A percentile compares a stretch with the other conserved stretches of the same genome.
phyloP scores from a whole-genome alignment of 345 rosid genomes.

The Dipteronia dyeriana region DNA sequence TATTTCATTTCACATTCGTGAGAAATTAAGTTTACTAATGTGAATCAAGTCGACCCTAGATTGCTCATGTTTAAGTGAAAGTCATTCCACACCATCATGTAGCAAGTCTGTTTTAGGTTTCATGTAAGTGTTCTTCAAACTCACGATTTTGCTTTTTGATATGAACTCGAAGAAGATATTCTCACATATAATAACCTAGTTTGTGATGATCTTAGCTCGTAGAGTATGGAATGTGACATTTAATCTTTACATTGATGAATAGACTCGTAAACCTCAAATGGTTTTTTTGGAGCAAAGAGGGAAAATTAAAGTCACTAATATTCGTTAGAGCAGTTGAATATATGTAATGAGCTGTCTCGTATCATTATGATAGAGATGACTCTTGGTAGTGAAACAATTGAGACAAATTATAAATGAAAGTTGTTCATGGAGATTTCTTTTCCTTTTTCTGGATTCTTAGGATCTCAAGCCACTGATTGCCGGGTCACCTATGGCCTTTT shows the following conservation, averaged over 20 bases:
- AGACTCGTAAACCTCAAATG: not conserved
- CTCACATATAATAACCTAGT: not conserved
- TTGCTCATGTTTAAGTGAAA: not conserved
- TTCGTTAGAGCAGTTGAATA: not conserved
- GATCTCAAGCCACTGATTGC: too few species aligned
- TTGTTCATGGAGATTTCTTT: not conserved
- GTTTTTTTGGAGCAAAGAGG: not conserved
- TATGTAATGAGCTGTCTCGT: not conserved
- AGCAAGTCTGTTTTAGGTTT: too few species aligned
- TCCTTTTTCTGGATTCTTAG: too few species aligned
- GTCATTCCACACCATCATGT: not conserved
- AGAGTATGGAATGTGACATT: not conserved
- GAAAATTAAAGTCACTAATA: not conserved
- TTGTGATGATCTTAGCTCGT: too few species aligned
- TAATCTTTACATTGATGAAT: too few species aligned
- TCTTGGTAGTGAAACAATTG: not conserved
- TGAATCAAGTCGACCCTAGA: not conserved
- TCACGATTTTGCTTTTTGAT: not conserved
- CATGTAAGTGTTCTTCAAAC: too few species aligned
- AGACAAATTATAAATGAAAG: not conserved
- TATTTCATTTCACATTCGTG: not conserved
- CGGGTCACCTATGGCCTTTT: too few species aligned
- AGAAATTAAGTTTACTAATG: not conserved
- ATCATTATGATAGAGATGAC: conserved; percentile 4
- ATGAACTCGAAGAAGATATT: not conserved